Evolutionary conservation across 2,329 filamentous ascomycete genomes (phyloP), one percentile per base, ranked within the genome.

Genomic region (Ilyonectria mors-panacis): DNA sequence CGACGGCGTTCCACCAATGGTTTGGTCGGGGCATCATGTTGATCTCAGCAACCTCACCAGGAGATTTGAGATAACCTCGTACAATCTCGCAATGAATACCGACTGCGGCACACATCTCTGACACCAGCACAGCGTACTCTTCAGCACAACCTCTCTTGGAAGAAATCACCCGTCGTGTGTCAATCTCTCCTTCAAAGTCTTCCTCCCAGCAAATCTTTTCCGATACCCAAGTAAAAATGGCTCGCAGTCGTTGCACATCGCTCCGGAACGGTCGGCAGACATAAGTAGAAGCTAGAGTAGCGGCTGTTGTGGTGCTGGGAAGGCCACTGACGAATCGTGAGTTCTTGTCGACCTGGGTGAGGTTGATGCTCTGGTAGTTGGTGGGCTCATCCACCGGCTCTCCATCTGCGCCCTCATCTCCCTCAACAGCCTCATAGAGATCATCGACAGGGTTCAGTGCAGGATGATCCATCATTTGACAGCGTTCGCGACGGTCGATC

Each of bases 141-240:
- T 97, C 90, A 21, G 94, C 92, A 71, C 92, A 97, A 6, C 91
- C 96, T 68, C 95, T 88, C 79, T 93, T 95, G 19, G 90, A 91
- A 72, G 96, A 92, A 35, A 99, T 91, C 5, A 97, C 93, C 53
- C 93, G 89, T 61, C 93, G 88, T 2, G 94, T 92, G 78, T 99
- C 94, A 59, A 96, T 82, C 9, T 92, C 87, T n/a, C 92, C 93
- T 73, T 97, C 94, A 70, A 94, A 94, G 71, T 97, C 94, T 75
- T 98, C 95, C 78, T 99, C 96, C 96, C 96, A 99, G 35, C 89
- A 89, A 63, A 99, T 91, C 74, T 95, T 94, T 78, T 99, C 96
- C n/a, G 94, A 89, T 6, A 97, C 94, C 95, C 95, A 99, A 1
- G 93, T 98, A 77, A 98, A 99, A 69, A 99, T 98, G 17, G 96